Evolutionary conservation across 352 stramenopile genomes (phyloP).

Genomic region (Globisporangium solare): DNA sequence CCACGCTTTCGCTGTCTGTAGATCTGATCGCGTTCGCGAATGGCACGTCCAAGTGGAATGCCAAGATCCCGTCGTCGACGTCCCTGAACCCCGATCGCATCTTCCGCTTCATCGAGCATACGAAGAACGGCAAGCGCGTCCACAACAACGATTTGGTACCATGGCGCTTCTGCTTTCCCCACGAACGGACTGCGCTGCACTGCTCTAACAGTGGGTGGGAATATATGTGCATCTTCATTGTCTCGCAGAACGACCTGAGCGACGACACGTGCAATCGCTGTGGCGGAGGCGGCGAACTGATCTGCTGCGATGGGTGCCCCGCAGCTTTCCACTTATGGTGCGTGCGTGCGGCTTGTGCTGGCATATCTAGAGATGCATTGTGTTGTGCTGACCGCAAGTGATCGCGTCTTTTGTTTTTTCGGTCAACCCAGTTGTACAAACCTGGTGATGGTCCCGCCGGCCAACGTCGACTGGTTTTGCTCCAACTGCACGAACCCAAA

Average conservation of each 20-base stretch:
- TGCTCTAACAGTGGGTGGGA: too few species aligned
- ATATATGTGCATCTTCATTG: too few species aligned
- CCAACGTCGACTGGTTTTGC: slow-evolving; percentile 66
- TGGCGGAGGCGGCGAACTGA: slow-evolving; percentile 59
- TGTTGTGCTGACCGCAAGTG: neutral
- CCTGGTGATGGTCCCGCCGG: slow-evolving; percentile 46
- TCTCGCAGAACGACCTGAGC: slow-evolving; percentile 62
- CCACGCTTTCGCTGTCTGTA: neutral
- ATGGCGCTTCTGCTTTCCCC: neutral
- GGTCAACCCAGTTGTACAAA: slow-evolving; percentile 45
- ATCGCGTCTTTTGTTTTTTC: neutral
- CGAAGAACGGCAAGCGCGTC: slow-evolving; percentile 57
- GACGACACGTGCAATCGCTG: slow-evolving; percentile 79
- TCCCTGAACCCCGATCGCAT: slow-evolving; percentile 61
- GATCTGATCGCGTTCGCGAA: slow-evolving; percentile 64
- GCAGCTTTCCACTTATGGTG: slow-evolving; percentile 72
- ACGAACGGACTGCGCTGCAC: slow-evolving; percentile 5
- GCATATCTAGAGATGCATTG: neutral
- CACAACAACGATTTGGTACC: slow-evolving; percentile 55
- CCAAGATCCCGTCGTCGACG: slow-evolving; percentile 33
- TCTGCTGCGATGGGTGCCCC: slow-evolving; percentile 80
- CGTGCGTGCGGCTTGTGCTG: slow-evolving; percentile 17
- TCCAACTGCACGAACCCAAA: slow-evolving; percentile 54
- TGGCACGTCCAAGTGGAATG: slow-evolving; percentile 68
- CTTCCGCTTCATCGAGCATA: slow-evolving; percentile 59